These are phyloP conservation scores for Trypanosoma mega DNA, from an alignment of 208 protist species.

Conservation along the genomic window DNA sequence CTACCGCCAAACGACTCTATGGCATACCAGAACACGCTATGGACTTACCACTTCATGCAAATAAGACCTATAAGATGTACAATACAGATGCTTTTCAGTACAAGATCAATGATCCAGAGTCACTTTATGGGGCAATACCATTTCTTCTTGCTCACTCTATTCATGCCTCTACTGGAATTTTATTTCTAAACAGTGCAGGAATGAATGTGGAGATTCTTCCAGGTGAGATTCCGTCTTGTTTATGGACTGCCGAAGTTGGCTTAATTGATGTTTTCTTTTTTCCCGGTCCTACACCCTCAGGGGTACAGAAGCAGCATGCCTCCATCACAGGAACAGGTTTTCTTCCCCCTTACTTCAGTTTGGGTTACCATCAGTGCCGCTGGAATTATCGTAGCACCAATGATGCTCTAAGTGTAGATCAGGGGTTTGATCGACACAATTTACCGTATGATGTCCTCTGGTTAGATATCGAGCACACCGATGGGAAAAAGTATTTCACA, in stretches of 20 bases:
- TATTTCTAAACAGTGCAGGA: conserved; percentile 96
- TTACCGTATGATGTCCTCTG: conserved; percentile 99
- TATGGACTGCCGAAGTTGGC: conserved; percentile 94
- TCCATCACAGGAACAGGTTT: conserved; percentile 91
- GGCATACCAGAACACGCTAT: conserved; percentile 96
- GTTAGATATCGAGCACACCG: conserved; percentile 99
- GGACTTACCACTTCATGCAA: conserved; percentile 75
- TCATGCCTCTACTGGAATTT: conserved; percentile 64
- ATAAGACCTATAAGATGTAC: conserved; percentile 93
- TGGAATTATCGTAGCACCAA: conserved; percentile 97
- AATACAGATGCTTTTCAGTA: conserved; percentile 99
- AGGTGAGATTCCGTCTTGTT: conserved; percentile 41
- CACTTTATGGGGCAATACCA: conserved; percentile 97
- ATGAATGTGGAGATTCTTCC: conserved; percentile 52
- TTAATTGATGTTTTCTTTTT: conserved; percentile 97
- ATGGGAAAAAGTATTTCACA: conserved; percentile 98
- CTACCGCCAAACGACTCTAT: conserved; percentile 82
- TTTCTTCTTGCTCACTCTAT: conserved; percentile 91
- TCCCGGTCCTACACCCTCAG: conserved; percentile 79
- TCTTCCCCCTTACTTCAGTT: conserved; percentile 95
- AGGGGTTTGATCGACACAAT: conserved; percentile 94
- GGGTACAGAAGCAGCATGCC: conserved; percentile 93
- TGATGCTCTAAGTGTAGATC: conserved; percentile 89
- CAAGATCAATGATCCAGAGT: conserved; percentile 91
- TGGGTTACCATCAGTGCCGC: conserved; percentile 98